Evolutionary conservation across 2,329 filamentous ascomycete species (phyloP), one percentile per base, ranked within the genome.

Genomic region (Sordariomycetes sp.): DNA sequence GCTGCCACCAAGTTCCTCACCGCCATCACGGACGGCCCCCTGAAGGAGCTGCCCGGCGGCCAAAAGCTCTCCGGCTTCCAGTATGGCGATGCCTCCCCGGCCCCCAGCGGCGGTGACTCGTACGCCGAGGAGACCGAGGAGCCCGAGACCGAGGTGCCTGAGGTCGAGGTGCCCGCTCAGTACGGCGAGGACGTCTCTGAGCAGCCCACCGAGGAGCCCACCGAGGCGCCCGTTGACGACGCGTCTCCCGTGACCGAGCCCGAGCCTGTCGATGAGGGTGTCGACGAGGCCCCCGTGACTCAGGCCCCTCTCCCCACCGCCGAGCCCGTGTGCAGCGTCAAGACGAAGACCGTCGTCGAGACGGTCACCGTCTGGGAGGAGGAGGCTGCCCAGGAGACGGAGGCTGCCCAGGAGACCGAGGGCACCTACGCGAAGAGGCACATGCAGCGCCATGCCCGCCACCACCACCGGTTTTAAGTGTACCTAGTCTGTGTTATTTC

Each of bases 41-140:
- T 86, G 61, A 64, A 67, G 18, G 67, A 68, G 18, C 76, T 87
- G 18, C 82, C 83, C 1, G 81, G 83, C 32, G 72, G 76, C 68
- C 80, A 81, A 70, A 74, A 76, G 3, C 66, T 84, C n/a, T 73
- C 73, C 43, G 77, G 79, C 53, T 86, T 77, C 74, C 64, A 68
- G 32, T 74, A 74, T 59, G 79, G 79, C 59, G 67, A 63, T 22
- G 62, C 53, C 37, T 59, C 60, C 20, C 50, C 57, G 51, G 20
- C 25, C 16, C 3, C 20, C 28, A 24, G 28, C 51, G 3, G 46
- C 37, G 35, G 53, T 2, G 37, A 55, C 37, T 28, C 40, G 24
- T 40, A n/a, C 32, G 22, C 24, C 50, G 28, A 46, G 18, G 52
- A 54, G 35, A 22, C 34, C 8, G 52, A 53, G n/a, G 24, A 32